Percentiles rank a stretch among this genome's conserved stretches.
Conservation (phyloP, 192 early-diverging fungal genomes). For the Cetraspora pellucida region DNA sequence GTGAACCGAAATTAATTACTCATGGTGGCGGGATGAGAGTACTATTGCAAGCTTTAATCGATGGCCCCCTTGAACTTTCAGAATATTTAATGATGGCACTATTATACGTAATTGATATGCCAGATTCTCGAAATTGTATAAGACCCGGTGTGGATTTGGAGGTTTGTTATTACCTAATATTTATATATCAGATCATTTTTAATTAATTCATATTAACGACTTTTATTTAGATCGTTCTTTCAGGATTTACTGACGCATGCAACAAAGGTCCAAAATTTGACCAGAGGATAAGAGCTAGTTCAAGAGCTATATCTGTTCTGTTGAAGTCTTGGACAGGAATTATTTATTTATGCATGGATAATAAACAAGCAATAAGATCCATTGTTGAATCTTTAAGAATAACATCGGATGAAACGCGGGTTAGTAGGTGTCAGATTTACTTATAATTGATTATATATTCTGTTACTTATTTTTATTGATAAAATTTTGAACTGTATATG, state of each 20-base stretch:
- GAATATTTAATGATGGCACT: constrained; percentile 65
- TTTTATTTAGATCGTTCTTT: constrained; percentile 67
- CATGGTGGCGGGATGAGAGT: constrained; percentile 70
- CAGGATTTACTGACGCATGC: constrained; percentile 77
- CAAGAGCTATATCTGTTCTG: constrained; percentile 63
- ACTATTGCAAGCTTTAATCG: constrained; percentile 65
- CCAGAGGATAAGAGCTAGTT: constrained; percentile 68
- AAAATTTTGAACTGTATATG: constrained; percentile 12
- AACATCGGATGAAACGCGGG: constrained; percentile 72
- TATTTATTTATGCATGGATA: constrained; percentile 73
- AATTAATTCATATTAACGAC: background rate
- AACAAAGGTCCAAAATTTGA: constrained; percentile 61
- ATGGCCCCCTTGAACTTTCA: constrained; percentile 61
- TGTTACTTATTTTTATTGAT: constrained; percentile 25
- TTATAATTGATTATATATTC: background rate
- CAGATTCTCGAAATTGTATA: constrained; percentile 63
- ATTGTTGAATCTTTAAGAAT: constrained; percentile 70
- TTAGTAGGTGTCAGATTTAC: constrained; percentile 34
- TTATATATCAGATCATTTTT: background rate
- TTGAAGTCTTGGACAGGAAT: constrained; percentile 80
- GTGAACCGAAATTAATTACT: constrained; percentile 60
- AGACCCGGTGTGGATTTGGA: constrained; percentile 79
- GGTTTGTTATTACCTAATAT: constrained; percentile 45
- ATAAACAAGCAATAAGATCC: constrained; percentile 68
- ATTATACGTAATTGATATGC: constrained; percentile 72